Conservation (phyloP, 768 basidiomycete species). For the Calocera viscosa region DNA sequence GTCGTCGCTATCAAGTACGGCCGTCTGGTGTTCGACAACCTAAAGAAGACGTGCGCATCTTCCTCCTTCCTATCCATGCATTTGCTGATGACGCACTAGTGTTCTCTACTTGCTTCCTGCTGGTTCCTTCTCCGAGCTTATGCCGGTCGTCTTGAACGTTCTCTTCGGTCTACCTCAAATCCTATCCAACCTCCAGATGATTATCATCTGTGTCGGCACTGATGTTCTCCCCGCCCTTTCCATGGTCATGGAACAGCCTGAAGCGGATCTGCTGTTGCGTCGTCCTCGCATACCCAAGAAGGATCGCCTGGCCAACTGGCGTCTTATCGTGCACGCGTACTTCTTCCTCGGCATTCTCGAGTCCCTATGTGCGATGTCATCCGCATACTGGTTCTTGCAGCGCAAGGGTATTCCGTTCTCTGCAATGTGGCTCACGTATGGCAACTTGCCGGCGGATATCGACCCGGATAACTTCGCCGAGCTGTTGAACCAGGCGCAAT, state of each 20-base stretch:
- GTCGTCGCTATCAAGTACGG: conserved; percentile 24
- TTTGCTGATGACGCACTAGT: background rate
- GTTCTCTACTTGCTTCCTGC: conserved; percentile 24
- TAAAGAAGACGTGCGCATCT: conserved; percentile 28
- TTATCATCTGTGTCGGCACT: conserved; percentile 44
- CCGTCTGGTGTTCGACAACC: conserved; percentile 51
- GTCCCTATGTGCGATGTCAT: conserved; percentile 34
- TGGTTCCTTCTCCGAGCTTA: conserved; percentile 50
- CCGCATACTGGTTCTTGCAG: conserved; percentile 37
- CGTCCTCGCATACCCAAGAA: conserved; percentile 45
- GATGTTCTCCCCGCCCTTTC: conserved; percentile 46
- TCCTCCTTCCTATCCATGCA: background rate
- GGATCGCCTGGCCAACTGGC: conserved; percentile 43
- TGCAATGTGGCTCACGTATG: conserved; percentile 36
- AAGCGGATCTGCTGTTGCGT: conserved; percentile 43
- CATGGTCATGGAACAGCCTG: conserved; percentile 48
- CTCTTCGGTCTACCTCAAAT: conserved; percentile 47
- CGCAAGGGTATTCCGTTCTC: conserved; percentile 39
- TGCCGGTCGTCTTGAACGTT: conserved; percentile 45
- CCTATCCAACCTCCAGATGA: conserved; percentile 42
- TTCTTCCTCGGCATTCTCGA: conserved; percentile 42
- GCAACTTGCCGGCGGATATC: conserved; percentile 33
- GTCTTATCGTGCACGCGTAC: conserved; percentile 44
- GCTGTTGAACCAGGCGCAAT: conserved; percentile 37
- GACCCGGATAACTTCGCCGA: conserved; percentile 26